A percentile compares a stretch with the other conserved stretches of the same genome.
These are phyloP conservation scores for Rhizomucor pusillus DNA, from an alignment of 371 early-diverging fungal species.

Conservation along the genomic window DNA sequence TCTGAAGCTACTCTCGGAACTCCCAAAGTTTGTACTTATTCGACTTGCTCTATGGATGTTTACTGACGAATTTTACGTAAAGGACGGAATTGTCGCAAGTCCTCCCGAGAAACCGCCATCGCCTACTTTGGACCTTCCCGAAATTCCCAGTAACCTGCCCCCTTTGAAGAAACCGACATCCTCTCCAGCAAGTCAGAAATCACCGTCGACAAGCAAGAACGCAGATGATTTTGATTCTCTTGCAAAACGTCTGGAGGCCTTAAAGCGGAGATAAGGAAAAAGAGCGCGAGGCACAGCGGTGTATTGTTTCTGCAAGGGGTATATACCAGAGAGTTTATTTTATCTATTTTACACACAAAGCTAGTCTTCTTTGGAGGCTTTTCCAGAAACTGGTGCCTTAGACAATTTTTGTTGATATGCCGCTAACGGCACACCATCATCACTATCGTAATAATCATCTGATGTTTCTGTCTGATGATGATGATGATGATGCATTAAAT, in stretches of 20 bases:
- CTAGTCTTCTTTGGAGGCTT: neutral
- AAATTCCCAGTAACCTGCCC: conserved; percentile 29
- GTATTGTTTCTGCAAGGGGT: too few species aligned
- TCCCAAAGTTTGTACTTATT: too few species aligned
- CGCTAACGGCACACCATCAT: neutral
- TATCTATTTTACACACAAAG: neutral
- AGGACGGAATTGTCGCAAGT: neutral
- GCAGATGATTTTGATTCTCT: conserved; percentile 71
- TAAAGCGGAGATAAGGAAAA: conserved; percentile 47
- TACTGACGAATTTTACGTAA: neutral
- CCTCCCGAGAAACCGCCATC: conserved; percentile 5
- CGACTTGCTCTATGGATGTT: neutral
- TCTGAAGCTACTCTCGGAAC: neutral
- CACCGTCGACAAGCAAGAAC: conserved; percentile 17
- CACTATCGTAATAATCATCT: neutral
- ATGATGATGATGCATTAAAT: neutral
- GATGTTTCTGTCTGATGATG: neutral
- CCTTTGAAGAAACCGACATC: conserved; percentile 22
- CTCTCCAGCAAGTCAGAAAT: conserved; percentile 8
- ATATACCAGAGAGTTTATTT: too few species aligned
- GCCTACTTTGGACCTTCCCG: conserved; percentile 29
- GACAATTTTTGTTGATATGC: neutral
- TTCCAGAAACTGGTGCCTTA: neutral
- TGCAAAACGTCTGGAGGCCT: conserved; percentile 69
- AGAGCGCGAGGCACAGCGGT: too few species aligned